Evolutionary conservation across 768 basidiomycete genomes (phyloP), one percentile per base, ranked within the genome.

Genomic region (Mycena filopes): DNA sequence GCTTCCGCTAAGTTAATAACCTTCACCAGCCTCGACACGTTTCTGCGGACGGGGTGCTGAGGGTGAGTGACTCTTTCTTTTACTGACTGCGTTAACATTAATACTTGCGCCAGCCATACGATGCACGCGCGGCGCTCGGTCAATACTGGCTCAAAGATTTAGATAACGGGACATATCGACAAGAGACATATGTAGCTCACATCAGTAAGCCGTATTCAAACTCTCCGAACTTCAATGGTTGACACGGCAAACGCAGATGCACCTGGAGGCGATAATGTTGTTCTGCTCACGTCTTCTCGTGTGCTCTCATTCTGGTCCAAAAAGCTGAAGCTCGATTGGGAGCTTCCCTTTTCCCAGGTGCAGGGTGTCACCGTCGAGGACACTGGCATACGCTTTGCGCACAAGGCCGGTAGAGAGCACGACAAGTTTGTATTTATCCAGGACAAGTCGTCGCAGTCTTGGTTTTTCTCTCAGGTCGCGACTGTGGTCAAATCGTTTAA

Each of bases 101-200:
- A 46, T 15, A 65, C 42, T 33, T 55, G 26, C 56, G 57, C 57
- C 1, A 97, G 94, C 89, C 97, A 0, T 99, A 93, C 78, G 93
- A 93, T 51, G 85, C 87, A 38, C 90, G 96, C 8, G 96, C 98
- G 75, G 94, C 96, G 0, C 79, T 93, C 10, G 98, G 98, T 8
- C 98, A 99, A 77, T 94, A 91, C 71, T 99, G 98, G 97, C 90
- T 99, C 85, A 94, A 89, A 78, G 97, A 98, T 74, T 78, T 99
- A 18, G 94, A 96, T 68, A 89, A 94, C 62, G 98, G 97, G 12
- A 83, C 87, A 18, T 99, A 91, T 77, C 87, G 94, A 63, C 81
- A 85, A 65, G 96, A 98, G 72, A 80, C 80, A 29, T 98, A 98
- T 73, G 90, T 98, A 53, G 97, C 96, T 6, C 97, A 99, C 72